Evolutionary conservation across 148 eudicot genomes (phyloP).

Genomic region (Rheum nobile): DNA sequence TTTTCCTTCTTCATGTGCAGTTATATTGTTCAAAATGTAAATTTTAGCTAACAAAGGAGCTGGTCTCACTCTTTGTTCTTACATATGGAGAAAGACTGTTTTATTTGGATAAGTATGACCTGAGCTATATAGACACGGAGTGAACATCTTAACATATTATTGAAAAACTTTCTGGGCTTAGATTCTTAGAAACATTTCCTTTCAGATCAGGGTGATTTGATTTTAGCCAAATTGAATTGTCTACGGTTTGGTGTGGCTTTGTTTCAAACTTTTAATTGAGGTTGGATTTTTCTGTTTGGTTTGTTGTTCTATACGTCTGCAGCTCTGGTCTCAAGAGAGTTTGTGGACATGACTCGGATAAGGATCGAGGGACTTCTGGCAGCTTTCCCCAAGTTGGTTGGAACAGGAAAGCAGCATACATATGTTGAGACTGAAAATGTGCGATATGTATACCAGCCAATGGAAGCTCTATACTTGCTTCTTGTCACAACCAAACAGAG

Average conservation of each 20-base stretch:
- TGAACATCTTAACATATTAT: not conserved
- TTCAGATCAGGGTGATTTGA: not conserved
- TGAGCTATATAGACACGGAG: not conserved
- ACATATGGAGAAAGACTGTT: not conserved
- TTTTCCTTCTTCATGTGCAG: not conserved
- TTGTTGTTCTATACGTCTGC: constrained; percentile 9
- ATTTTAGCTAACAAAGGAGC: not conserved
- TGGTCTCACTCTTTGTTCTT: not conserved
- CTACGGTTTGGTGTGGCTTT: not conserved
- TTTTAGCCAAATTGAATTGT: not conserved
- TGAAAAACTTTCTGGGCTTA: not conserved
- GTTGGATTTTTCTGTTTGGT: not conserved
- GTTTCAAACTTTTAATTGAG: not conserved
- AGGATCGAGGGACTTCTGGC: constrained; percentile 91
- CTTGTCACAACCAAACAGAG: constrained; percentile 94
- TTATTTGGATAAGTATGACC: not conserved
- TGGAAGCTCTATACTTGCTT: constrained; percentile 72
- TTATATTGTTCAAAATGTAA: not conserved
- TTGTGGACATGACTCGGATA: constrained; percentile 87
- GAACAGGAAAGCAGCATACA: constrained; percentile 97
- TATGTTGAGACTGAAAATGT: constrained; percentile 97
- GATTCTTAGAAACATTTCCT: not conserved
- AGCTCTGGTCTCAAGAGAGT: constrained; percentile 97
- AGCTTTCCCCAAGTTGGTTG: constrained; percentile 93
- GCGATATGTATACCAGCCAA: constrained; percentile 96